Base-by-base conservation (phyloP, 805 yeast genomes). In the Isabelozyma rhagii region DNA sequence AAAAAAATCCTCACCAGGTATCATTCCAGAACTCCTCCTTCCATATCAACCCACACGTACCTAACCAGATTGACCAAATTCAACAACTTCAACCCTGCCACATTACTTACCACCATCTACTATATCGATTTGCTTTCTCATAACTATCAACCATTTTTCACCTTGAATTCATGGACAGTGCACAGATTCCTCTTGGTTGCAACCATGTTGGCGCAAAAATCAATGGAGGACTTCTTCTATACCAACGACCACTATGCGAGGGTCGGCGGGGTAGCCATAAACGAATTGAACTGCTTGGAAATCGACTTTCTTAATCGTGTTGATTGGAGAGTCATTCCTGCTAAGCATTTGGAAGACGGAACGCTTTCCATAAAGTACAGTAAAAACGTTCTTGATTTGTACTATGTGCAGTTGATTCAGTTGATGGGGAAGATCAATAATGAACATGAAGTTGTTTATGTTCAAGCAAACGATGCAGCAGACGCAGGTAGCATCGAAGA, bases 191-290 rank as follows among this genome's bases (percentile, higher is more conserved):
- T 93, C 47, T 75, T 93, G 40, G 92, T 97, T 0, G 94, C 97
- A 1, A 91, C 97, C 0, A 88, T 96, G 51, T 82, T 93, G 2
- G 96, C 94, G 0, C 85, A 93, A 55, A 93, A 93, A 64, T 93
- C 96, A 1, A 76, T 91, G 55, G 91, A 97, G 67, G 99, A 93
- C 69, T 86, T 92, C 25, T 93, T 94, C 67, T 92, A 94, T 68
- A 90, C 97, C 13, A 93, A 92, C 67, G 80, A 85, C 43, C 97
- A 94, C 66, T 93, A 94, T 61, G 96, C 98, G 10, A 88, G 87
- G 63, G 97, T 94, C 15, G 99, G 99, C 3, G 98, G 99, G 52
- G 87, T 91, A 4, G 89, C 89, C 41, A 71, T 86, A 44, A 78
- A 83, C 51, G 97, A 91, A 63, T 73, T 92, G 56, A 94, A 94